Evolutionary conservation across 2,329 filamentous ascomycete species (phyloP).

Genomic region (Escovopsis sp.): DNA sequence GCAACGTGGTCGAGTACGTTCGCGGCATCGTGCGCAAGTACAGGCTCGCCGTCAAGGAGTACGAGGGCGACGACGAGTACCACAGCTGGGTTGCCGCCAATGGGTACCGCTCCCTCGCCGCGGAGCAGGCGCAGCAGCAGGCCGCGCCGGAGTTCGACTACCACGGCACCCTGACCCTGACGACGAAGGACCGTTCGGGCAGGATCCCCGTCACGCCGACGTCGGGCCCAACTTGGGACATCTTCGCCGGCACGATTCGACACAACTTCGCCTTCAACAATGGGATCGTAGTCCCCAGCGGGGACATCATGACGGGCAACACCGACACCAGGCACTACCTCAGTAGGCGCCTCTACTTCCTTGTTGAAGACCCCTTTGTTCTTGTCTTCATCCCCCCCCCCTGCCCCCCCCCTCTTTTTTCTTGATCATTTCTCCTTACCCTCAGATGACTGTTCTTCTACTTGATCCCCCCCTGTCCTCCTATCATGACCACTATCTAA

Average conservation of each 20-base stretch:
- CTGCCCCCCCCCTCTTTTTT: too few relatives aligned
- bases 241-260: slow-evolving; percentile 36
- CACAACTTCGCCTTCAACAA: slow-evolving; percentile 28
- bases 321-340: slow-evolving; percentile 28
- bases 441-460: too few relatives aligned
- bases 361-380: neutral
- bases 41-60: slow-evolving; percentile 39
- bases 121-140: neutral
- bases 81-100: slow-evolving; percentile 6
- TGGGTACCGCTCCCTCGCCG: too few relatives aligned
- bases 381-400: too few relatives aligned
- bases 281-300: slow-evolving; percentile 36
- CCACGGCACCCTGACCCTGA: slow-evolving; percentile 26
- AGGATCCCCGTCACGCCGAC: slow-evolving; percentile 44
- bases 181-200: slow-evolving; percentile 22
- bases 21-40: slow-evolving; percentile 36
- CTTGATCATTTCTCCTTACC: too few relatives aligned
- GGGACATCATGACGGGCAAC: slow-evolving; percentile 27
- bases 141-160: slow-evolving; percentile 8
- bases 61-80: slow-evolving; percentile 26
- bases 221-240: slow-evolving; percentile 24
- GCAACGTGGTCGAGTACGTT: slow-evolving; percentile 33
- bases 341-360: slow-evolving; percentile 11
- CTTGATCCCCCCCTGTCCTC: too few relatives aligned
- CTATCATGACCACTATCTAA: slow-evolving; percentile 5